Evolutionary conservation across 2,329 filamentous ascomycete species (phyloP).

Genomic region (Tolypocladium ophioglossoides): DNA sequence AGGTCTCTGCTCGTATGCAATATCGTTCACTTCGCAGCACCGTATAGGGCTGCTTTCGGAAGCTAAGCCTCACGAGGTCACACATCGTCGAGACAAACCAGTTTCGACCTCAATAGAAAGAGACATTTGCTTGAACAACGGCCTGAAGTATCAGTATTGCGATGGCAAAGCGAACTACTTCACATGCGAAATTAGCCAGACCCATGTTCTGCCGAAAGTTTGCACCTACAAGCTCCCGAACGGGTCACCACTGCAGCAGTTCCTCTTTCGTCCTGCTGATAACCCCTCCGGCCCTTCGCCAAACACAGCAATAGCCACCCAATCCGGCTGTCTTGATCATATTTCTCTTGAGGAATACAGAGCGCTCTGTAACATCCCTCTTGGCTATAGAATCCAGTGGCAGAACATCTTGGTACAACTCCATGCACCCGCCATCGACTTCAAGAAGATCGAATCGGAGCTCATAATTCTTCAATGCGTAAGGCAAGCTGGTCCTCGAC

Average conservation of each 20-base stretch:
- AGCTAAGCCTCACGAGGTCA: conserved; percentile 8
- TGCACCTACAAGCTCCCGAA: conserved; percentile 2
- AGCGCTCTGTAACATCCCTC: conserved; percentile 12
- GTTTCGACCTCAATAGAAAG: not conserved
- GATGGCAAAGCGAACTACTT: not conserved
- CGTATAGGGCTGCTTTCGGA: conserved; percentile 5
- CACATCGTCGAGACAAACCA: conserved; percentile 2
- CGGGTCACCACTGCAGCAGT: conserved; percentile 4
- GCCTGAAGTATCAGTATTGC: conserved; percentile 10
- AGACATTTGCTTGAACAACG: conserved; percentile 14
- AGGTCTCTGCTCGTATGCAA: not conserved
- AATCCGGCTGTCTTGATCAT: conserved; percentile 32
- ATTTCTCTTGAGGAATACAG: conserved; percentile 45
- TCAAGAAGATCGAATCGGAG: no score
- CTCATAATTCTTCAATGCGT: no score
- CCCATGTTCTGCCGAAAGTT: conserved; percentile 6
- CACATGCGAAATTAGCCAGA: not conserved
- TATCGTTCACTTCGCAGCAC: no score
- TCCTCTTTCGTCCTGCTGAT: conserved; percentile 4
- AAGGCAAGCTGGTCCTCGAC: no score
- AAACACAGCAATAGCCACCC: conserved; percentile 42
- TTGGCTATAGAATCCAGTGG: conserved; percentile 10
- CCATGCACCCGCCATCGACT: no score
- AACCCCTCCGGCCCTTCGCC: conserved; percentile 12
- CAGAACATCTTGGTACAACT: conserved; percentile 13